Evolutionary conservation across 2,329 filamentous ascomycete species (phyloP).

Genomic region (Cytospora paraplurivora): DNA sequence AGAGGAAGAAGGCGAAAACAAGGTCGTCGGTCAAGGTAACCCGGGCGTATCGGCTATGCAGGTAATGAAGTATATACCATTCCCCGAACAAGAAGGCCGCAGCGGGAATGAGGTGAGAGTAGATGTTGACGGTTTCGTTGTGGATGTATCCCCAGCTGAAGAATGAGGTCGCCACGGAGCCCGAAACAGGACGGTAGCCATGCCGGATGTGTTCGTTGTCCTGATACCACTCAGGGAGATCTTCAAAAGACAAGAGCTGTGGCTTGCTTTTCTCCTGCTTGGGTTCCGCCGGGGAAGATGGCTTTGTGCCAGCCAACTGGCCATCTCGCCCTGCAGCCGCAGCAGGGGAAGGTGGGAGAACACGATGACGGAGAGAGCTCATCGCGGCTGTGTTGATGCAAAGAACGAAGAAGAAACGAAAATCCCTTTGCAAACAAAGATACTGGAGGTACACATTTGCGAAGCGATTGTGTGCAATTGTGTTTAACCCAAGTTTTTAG

Average conservation of each 20-base stretch:
- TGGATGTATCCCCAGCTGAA: conserved; percentile 43
- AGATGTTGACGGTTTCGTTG: conserved; percentile 41
- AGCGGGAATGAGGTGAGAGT: conserved; percentile 45
- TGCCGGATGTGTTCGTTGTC: conserved; percentile 45
- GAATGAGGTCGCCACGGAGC: conserved; percentile 42
- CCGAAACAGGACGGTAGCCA: conserved; percentile 47
- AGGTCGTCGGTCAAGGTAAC: conserved; percentile 30
- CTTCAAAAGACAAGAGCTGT: conserved; percentile 32
- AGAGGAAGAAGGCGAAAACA: conserved; percentile 32
- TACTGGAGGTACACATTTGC: no score
- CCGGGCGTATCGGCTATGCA: conserved; percentile 30
- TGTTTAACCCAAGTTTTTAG: no score
- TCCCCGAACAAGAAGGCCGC: conserved; percentile 40
- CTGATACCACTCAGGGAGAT: conserved; percentile 47
- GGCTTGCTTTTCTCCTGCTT: background rate
- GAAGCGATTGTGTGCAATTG: no score
- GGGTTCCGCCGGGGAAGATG: background rate
- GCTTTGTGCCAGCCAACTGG: background rate
- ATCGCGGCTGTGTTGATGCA: no score
- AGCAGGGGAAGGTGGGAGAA: no score
- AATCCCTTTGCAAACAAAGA: no score
- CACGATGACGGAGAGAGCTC: no score
- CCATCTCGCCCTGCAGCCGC: no score
- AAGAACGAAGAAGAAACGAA: no score
- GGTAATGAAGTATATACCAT: conserved; percentile 31